Evolutionary conservation across 1,284 basidiomycete genomes (phyloP), one percentile per base, ranked within the genome.

Genomic region (Ganoderma lucidum): DNA sequence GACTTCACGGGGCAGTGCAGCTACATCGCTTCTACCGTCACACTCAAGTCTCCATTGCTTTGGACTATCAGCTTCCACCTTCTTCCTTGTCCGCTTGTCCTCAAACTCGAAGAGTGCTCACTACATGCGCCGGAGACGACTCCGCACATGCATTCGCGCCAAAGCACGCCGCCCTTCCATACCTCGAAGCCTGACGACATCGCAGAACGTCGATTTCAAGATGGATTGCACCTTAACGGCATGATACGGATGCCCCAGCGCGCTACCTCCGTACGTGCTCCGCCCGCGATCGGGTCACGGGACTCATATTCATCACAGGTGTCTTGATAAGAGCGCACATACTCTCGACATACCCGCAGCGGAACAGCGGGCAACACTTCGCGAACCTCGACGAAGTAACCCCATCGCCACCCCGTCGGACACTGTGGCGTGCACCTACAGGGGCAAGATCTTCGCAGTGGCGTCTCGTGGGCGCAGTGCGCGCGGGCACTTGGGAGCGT

Each of bases 81-180:
- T 39, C 19, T 39, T 12, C 53, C 5, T 56, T 56, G 53, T 56
- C 32, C 12, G 30, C 5, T 56, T 56, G 53, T 56, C 32, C 12
- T 32, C 14, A 15, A 9, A 17, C 53, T 35, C 35, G 6, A 10
- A 30, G 45, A 19, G n/a, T 48, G 45, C 45, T 19, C 23, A 17
- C 53, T 30, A 56, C 30, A 17, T 56, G 30, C 53, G 53, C 53
- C 23, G 30, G 32, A 56, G 53, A 56, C 53, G 53, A 35, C 53
- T 30, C 53, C 30, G 30, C 53, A 56, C 32, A 32, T 35, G 53
- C 48, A 51, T 51, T 28, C 48, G 48, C 48, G 48, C 48, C 48
- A 56, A 15, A 19, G 30, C 30, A 3, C 6, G 53, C 32, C 30
- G 6, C 35, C 14, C 53, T 56, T 56, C 48, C 48, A 51, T 51